phyloP scores from a whole-genome alignment of 805 yeast species.

The Kuraishia piskuri region DNA sequence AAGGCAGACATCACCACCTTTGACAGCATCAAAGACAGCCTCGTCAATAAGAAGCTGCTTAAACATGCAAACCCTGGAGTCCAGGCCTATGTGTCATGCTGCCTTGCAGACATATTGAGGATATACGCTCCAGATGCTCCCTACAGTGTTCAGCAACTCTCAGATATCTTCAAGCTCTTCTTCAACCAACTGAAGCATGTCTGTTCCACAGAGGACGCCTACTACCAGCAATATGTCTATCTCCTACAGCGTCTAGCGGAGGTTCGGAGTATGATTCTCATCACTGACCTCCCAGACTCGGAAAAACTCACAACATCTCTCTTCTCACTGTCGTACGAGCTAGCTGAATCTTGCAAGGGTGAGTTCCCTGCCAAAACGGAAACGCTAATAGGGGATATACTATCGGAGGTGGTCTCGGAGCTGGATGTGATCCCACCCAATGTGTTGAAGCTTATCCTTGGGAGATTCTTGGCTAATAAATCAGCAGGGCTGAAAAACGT shows the following conservation, averaged over 20 bases:
- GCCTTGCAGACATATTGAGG: conserved; percentile 67
- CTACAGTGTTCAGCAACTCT: conserved; percentile 52
- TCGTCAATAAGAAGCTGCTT: conserved; percentile 51
- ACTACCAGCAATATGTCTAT: conserved; percentile 54
- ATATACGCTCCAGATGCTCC: conserved; percentile 90
- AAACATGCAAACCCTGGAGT: conserved; percentile 59
- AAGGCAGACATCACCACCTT: conserved; percentile 37
- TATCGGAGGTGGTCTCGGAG: conserved; percentile 69
- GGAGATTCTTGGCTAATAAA: conserved; percentile 41
- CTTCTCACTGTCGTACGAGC: conserved; percentile 56
- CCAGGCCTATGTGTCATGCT: conserved; percentile 61
- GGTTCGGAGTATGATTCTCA: conserved; percentile 62
- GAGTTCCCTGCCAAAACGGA: conserved; percentile 46
- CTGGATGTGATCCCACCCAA: conserved; percentile 52
- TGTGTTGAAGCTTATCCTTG: conserved; percentile 55
- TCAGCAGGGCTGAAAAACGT: conserved; percentile 6
- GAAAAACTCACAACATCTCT: conserved; percentile 42
- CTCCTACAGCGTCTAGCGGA: conserved; percentile 63
- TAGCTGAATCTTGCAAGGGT: conserved; percentile 16
- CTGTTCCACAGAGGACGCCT: conserved; percentile 41
- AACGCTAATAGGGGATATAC: conserved; percentile 58
- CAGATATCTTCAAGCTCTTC: conserved; percentile 59
- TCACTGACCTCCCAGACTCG: conserved; percentile 66
- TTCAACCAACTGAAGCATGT: conserved; percentile 53
- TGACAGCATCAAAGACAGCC: conserved; percentile 36